Percentiles rank a stretch among this genome's conserved stretches.
phyloP scores from a whole-genome alignment of 148 eudicot species.

The Rhododendron kiyosumense region DNA sequence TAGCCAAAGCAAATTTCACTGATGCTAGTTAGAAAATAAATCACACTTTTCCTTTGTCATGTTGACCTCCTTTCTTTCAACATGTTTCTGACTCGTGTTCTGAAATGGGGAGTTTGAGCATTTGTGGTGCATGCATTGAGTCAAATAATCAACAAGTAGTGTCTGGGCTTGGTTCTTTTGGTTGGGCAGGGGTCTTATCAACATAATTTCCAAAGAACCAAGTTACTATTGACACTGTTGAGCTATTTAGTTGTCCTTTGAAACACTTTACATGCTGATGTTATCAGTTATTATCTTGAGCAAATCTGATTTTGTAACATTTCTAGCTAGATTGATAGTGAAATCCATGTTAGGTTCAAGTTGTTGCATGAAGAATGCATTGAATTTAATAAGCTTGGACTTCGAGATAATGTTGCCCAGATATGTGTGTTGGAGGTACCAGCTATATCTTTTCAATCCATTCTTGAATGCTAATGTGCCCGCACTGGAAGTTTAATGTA shows the following conservation, averaged over 20 bases:
- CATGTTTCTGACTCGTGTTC: background rate
- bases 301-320: background rate
- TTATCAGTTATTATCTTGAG: background rate
- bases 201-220: background rate
- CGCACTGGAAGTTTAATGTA: background rate
- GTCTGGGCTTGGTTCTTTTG: background rate
- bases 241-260: background rate
- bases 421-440: slow-evolving; percentile 92
- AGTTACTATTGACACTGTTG: slow-evolving; percentile 1
- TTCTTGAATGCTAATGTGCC: background rate
- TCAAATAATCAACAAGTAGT: background rate
- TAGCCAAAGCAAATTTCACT: background rate
- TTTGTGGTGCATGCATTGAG: background rate
- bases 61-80: background rate
- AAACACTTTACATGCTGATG: slow-evolving; percentile 4
- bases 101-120: slow-evolving; percentile 1
- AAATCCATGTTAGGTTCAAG: slow-evolving; percentile 55
- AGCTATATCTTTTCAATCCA: slow-evolving; percentile 6
- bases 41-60: background rate
- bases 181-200: background rate
- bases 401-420: slow-evolving; percentile 98
- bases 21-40: background rate
- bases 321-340: slow-evolving; percentile 8
- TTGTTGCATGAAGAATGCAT: slow-evolving; percentile 77
- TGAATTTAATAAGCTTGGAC: slow-evolving; percentile 77